Base-by-base conservation (phyloP, 768 basidiomycete species). In the Tulasnella sp. region DNA sequence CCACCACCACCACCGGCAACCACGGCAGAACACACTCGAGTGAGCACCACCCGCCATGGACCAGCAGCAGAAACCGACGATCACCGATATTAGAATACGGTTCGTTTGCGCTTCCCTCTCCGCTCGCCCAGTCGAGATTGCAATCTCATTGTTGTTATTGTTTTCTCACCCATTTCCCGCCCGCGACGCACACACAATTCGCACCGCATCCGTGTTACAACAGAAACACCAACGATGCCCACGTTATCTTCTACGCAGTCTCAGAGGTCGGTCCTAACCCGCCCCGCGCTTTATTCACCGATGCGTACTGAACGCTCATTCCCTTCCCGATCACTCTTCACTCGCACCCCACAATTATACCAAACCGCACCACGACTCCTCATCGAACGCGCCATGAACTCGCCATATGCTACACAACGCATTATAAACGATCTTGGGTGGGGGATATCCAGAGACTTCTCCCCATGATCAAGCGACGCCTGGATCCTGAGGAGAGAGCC, bases 181-280 rank as follows among this genome's bases (percentile, higher is more conserved):
- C 13, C 73, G 42, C 42, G 11, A 23, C 46, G n/a, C n/a, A 5
- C 37, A 11, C 70, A 3, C n/a, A 40, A 32, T 2, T 6, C 37
- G 70, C n/a, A 46, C 57, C 15, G n/a, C 29, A 3, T 6, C 16
- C 44, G 3, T n/a, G 2, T 13, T 42, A 29, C 39, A 35, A 73
- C 55, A 76, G 73, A 39, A 71, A 91, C 5, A 92, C 91, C 18
- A 87, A 90, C 80, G 93, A 94, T 83, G 93, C 93, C n/a, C 87
- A 91, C 73, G 90, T 91, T 80, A 91, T 94, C 81, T 94, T 94
- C 84, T 86, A 91, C 82, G 93, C 89, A 72, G 93, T 94, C 73
- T 91, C 92, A 13, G 86, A 87, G 79, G 87, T 77, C 39, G n/a
- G 75, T 61, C 29, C n/a, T 67, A 23, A 2, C 0, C 37, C 9